Evolutionary conservation across 371 early-diverging fungal genomes (phyloP).

Genomic region (Apophysomyces ossiformis): DNA sequence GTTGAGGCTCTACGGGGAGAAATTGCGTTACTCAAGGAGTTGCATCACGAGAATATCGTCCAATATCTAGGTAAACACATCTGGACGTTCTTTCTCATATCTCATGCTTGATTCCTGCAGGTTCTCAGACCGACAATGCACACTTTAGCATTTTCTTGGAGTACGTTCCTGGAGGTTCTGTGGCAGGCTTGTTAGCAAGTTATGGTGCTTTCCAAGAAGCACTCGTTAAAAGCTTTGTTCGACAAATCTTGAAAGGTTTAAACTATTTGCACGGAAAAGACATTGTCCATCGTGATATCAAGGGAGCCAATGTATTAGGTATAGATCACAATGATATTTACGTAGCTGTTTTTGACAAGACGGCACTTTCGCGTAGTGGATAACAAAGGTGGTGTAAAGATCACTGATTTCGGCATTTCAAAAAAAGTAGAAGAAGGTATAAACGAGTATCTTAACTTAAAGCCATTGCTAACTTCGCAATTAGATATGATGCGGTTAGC

Average conservation of each 20-base stretch:
- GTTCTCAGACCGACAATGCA: slow-evolving; percentile 80
- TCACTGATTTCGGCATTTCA: slow-evolving; percentile 99
- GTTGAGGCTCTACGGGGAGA: slow-evolving; percentile 89
- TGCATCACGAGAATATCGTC: slow-evolving; percentile 95
- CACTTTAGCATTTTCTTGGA: slow-evolving; percentile 96
- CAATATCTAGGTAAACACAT: slow-evolving; percentile 78
- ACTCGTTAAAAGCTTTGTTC: slow-evolving; percentile 82
- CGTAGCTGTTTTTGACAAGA: not conserved
- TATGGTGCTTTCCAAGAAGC: slow-evolving; percentile 89
- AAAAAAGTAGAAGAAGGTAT: slow-evolving; percentile 88
- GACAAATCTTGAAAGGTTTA: slow-evolving; percentile 93
- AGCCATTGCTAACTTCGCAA: not conserved
- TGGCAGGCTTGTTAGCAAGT: slow-evolving; percentile 82
- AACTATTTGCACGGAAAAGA: slow-evolving; percentile 93
- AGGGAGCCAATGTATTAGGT: slow-evolving; percentile 92
- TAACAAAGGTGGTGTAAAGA: slow-evolving; percentile 91
- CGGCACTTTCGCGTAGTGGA: slow-evolving; percentile 61
- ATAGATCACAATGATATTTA: slow-evolving; percentile 7
- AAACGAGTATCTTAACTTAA: slow-evolving; percentile 6
- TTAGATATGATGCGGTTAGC: slow-evolving; percentile 36
- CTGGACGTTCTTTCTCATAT: not conserved
- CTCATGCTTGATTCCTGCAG: slow-evolving; percentile 27
- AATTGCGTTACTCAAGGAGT: slow-evolving; percentile 85
- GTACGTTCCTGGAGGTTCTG: slow-evolving; percentile 97
- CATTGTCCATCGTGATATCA: slow-evolving; percentile 98